A percentile compares a stretch with the other conserved stretches of the same genome.
Evolutionary conservation across 208 protist genomes (phyloP).

Genomic region (Trypanosoma mega): DNA sequence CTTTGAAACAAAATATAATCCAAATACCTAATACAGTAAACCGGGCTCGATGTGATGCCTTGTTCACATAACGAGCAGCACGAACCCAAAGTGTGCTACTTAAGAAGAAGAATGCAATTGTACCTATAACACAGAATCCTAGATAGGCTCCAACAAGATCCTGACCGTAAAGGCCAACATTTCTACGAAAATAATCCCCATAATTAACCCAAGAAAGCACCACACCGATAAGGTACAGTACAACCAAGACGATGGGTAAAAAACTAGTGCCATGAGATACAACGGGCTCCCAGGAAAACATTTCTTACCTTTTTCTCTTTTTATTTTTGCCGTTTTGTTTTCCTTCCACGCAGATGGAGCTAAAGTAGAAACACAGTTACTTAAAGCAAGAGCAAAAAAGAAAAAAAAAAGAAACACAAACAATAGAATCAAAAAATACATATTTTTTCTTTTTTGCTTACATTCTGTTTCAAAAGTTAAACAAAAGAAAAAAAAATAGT

Average conservation of each 20-base stretch:
- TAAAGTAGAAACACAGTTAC: background rate
- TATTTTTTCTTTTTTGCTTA: too few species aligned
- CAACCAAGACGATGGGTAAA: slow-evolving; percentile 38
- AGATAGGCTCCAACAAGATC: slow-evolving; percentile 42
- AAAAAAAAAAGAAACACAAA: slow-evolving; percentile 19
- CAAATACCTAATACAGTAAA: slow-evolving; percentile 39
- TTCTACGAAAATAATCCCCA: slow-evolving; percentile 38
- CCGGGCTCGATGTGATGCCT: slow-evolving; percentile 35
- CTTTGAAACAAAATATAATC: slow-evolving; percentile 45
- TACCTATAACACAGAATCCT: slow-evolving; percentile 51
- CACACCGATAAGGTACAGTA: slow-evolving; percentile 39
- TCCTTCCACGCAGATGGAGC: background rate
- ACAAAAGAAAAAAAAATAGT: too few species aligned
- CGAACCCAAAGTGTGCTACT: slow-evolving; percentile 59
- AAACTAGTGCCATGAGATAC: slow-evolving; percentile 23
- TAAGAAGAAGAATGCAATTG: slow-evolving; percentile 39
- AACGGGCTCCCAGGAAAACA: slow-evolving; percentile 21
- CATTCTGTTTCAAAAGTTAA: too few species aligned
- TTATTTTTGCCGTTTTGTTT: background rate
- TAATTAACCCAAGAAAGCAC: slow-evolving; percentile 49
- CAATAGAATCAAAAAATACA: too few species aligned
- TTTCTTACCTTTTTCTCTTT: slow-evolving; percentile 15
- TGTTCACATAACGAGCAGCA: slow-evolving; percentile 47
- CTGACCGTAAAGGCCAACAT: slow-evolving; percentile 21
- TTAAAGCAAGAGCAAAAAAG: slow-evolving; percentile 16